These are phyloP conservation scores for Apodospora peruviana DNA, from an alignment of 495 filamentous ascomycete species.

Conservation along the genomic window DNA sequence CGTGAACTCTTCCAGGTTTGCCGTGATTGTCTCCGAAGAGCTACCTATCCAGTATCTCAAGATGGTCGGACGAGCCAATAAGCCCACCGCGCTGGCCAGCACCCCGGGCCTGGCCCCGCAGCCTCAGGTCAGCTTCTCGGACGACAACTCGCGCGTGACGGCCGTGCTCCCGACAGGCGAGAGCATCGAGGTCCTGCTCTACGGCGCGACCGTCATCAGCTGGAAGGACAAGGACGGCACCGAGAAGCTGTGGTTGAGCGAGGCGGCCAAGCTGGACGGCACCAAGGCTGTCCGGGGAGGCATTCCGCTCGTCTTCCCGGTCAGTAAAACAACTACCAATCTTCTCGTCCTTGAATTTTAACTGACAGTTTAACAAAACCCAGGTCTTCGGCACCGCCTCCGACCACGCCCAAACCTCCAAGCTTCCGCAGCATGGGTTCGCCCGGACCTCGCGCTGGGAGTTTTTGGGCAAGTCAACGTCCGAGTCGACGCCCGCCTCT, in stretches of 20 bases:
- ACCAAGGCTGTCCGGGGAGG: slow-evolving; percentile 63
- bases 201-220: slow-evolving; percentile 86
- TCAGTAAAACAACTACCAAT: slow-evolving; percentile 36
- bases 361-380: too few relatives aligned
- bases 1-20: too few relatives aligned
- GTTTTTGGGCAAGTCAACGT: slow-evolving; percentile 66
- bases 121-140: slow-evolving; percentile 61
- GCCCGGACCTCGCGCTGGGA: slow-evolving; percentile 80
- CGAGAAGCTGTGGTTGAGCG: slow-evolving; percentile 86
- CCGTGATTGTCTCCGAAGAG: too few relatives aligned
- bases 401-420: slow-evolving; percentile 60
- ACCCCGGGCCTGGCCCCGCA: slow-evolving; percentile 58
- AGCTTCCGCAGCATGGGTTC: slow-evolving; percentile 92
- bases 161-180: slow-evolving; percentile 80
- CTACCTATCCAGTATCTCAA: too few relatives aligned
- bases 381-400: slow-evolving; percentile 88
- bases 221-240: slow-evolving; percentile 78
- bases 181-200: slow-evolving; percentile 75
- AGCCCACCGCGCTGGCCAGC: slow-evolving; percentile 69
- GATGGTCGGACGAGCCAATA: slow-evolving; percentile 81
- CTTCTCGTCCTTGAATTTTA: not conserved
- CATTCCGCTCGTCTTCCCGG: slow-evolving; percentile 93
- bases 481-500: slow-evolving; percentile 33
- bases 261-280: slow-evolving; percentile 61
- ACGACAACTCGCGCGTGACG: slow-evolving; percentile 59